phyloP scores from a whole-genome alignment of 768 basidiomycete species.

The Aureoboletus auriporus region DNA sequence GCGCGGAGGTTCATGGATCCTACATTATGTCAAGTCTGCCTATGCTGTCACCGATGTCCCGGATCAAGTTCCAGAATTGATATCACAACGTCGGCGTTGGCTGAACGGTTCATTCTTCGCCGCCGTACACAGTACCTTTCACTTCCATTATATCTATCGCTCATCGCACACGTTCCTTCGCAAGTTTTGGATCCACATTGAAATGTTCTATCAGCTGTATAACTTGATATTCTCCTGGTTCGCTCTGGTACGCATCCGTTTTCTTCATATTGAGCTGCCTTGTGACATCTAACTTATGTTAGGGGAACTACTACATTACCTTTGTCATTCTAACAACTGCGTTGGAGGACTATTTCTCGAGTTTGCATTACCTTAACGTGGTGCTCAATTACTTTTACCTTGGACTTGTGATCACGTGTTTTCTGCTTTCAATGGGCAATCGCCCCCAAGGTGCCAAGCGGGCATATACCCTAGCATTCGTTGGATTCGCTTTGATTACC shows the following conservation, averaged over 20 bases:
- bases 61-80: conserved; percentile 90
- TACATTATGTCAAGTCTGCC: conserved; percentile 96
- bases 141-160: conserved; percentile 95
- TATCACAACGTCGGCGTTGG: conserved; percentile 94
- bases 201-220: conserved; percentile 87
- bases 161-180: conserved; percentile 76
- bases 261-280: not conserved
- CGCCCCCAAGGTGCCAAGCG: conserved; percentile 87
- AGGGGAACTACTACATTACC: conserved; percentile 91
- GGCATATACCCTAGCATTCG: conserved; percentile 79
- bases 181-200: conserved; percentile 94
- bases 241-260: conserved; percentile 50
- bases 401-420: conserved; percentile 82
- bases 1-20: conserved; percentile 80
- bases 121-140: conserved; percentile 84
- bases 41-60: conserved; percentile 93
- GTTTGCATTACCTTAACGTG: conserved; percentile 69
- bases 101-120: conserved; percentile 99
- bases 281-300: not conserved
- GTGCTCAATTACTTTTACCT: conserved; percentile 86
- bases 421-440: conserved; percentile 85
- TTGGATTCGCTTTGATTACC: conserved; percentile 88
- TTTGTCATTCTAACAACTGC: conserved; percentile 75
- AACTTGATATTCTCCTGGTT: conserved; percentile 95
- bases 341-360: conserved; percentile 57